phyloP scores from a whole-genome alignment of 192 early-diverging fungal species.

The Coemansia aciculifera region DNA sequence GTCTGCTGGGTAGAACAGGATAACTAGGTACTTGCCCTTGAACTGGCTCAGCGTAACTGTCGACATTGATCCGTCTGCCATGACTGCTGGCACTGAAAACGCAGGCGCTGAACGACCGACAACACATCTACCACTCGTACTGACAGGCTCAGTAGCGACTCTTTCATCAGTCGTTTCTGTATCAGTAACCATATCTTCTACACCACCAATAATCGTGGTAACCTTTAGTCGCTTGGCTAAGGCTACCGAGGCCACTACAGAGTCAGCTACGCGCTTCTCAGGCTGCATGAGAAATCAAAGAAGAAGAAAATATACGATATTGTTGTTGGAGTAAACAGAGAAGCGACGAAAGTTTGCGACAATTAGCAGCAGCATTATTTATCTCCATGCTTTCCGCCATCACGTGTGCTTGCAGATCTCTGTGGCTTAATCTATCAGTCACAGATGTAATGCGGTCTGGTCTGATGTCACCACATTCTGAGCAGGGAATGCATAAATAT shows the following conservation, averaged over 20 bases:
- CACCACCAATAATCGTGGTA: neutral
- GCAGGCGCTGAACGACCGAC: constrained; percentile 10
- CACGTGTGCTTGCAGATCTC: neutral
- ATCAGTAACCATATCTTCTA: neutral
- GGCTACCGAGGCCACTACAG: neutral
- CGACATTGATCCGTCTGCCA: neutral
- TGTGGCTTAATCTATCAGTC: neutral
- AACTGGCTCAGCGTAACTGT: constrained; percentile 8
- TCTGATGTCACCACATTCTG: constrained; percentile 1
- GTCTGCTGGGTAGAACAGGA: constrained; percentile 87
- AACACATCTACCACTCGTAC: neutral
- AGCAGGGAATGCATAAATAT: neutral
- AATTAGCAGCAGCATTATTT: neutral
- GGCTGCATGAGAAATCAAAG: neutral
- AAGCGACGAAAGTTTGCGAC: neutral
- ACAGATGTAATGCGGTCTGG: neutral
- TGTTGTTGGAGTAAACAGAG: neutral
- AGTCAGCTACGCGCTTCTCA: neutral
- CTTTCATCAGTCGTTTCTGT: neutral
- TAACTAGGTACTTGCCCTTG: constrained; percentile 57
- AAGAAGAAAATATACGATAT: neutral
- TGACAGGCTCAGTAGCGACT: neutral
- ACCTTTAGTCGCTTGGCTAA: constrained; percentile 8
- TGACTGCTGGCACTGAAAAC: constrained; percentile 14
- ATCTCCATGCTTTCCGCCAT: neutral